phyloP scores from a whole-genome alignment of 345 rosid genomes.

The Pistacia integerrima region DNA sequence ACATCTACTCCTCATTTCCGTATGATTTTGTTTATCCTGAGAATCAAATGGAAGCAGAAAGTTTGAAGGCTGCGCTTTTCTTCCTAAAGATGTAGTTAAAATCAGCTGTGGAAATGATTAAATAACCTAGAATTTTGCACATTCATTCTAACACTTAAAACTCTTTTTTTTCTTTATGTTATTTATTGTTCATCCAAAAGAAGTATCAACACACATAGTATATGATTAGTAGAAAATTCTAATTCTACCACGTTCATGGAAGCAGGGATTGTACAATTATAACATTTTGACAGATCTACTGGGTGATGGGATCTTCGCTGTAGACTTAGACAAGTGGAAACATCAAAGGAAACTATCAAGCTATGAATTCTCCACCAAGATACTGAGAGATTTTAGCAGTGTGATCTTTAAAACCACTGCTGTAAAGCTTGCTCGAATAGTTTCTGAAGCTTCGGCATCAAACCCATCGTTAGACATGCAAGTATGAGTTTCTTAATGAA shows the following conservation, averaged over 20 bases:
- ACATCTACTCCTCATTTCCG: too few species aligned
- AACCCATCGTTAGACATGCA: slow-evolving; percentile 29
- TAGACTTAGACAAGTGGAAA: slow-evolving; percentile 47
- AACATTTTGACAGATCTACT: slow-evolving; percentile 25
- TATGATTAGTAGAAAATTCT: too few species aligned
- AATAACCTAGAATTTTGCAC: too few species aligned
- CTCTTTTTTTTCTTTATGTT: too few species aligned
- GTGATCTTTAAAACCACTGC: slow-evolving; percentile 30
- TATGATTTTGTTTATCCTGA: too few species aligned
- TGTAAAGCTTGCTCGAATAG: slow-evolving; percentile 29
- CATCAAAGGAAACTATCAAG: slow-evolving; percentile 41
- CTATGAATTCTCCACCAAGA: slow-evolving; percentile 36
- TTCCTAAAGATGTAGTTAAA: too few species aligned
- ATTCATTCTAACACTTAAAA: too few species aligned
- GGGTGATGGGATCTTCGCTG: slow-evolving; percentile 44
- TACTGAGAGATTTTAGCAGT: slow-evolving; percentile 36
- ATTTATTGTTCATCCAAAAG: too few species aligned
- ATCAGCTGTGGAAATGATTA: too few species aligned
- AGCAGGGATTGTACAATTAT: slow-evolving; percentile 18
- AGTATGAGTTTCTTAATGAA: slow-evolving; percentile 3
- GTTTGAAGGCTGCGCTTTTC: not conserved
- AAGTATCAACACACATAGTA: too few species aligned
- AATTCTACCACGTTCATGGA: not conserved
- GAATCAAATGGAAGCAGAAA: too few species aligned
- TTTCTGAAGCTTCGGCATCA: slow-evolving; percentile 23